These are phyloP conservation scores for Calonectria pseudoturangicola DNA, from an alignment of 2,329 filamentous ascomycete genomes.

Conservation along the genomic window DNA sequence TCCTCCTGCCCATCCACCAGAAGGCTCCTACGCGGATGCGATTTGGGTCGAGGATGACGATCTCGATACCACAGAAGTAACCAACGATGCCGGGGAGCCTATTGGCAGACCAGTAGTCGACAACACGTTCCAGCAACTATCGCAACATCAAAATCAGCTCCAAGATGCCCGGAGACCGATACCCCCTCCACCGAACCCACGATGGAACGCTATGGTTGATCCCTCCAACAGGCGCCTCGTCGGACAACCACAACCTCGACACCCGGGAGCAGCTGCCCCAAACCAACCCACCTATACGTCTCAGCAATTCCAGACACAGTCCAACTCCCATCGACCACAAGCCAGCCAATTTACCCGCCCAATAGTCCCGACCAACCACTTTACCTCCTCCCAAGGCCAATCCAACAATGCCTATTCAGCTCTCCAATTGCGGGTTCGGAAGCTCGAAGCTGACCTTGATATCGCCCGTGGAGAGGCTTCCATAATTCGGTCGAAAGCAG, in stretches of 20 bases:
- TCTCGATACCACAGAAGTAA: constrained; percentile 75
- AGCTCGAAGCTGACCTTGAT: constrained; percentile 74
- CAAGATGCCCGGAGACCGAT: constrained; percentile 53
- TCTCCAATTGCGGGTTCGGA: constrained; percentile 71
- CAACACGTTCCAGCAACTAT: constrained; percentile 60
- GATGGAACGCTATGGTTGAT: constrained; percentile 62
- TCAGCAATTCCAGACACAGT: constrained; percentile 57
- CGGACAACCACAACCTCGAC: constrained; percentile 44
- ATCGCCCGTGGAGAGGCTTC: constrained; percentile 82
- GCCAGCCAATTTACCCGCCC: constrained; percentile 66
- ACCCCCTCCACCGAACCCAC: constrained; percentile 60
- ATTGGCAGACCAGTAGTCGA: constrained; percentile 61
- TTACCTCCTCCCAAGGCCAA: constrained; percentile 53
- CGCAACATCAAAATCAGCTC: constrained; percentile 45
- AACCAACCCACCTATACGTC: constrained; percentile 55
- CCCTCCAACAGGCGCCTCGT: constrained; percentile 47
- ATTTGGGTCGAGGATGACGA: constrained; percentile 74
- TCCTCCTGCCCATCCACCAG: constrained; percentile 48
- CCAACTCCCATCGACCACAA: constrained; percentile 56
- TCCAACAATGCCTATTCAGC: constrained; percentile 63
- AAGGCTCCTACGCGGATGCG: constrained; percentile 59
- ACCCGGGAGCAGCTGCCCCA: constrained; percentile 40
- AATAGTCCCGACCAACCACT: constrained; percentile 53
- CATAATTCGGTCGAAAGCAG: constrained; percentile 83
- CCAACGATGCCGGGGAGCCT: constrained; percentile 67